A percentile compares a stretch with the other conserved stretches of the same genome.
phyloP scores from a whole-genome alignment of 2,329 filamentous ascomycete genomes.

The Zalaria sp. region DNA sequence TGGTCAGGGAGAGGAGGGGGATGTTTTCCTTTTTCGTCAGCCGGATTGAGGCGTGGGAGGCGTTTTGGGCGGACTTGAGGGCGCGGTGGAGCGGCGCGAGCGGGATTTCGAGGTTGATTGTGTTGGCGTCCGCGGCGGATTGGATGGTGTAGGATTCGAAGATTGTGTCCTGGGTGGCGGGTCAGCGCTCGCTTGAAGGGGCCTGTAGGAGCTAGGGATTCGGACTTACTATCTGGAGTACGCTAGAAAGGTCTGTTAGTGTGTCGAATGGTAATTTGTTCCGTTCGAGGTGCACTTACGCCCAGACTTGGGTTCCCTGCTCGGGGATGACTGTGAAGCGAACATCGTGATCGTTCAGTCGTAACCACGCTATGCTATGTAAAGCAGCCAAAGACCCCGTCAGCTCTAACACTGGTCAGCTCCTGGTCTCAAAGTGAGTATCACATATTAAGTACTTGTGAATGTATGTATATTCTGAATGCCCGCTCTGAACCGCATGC shows the following conservation, averaged over 20 bases:
- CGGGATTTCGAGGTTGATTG: constrained; percentile 92
- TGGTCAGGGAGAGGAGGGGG: constrained; percentile 78
- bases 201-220: background rate
- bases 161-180: constrained; percentile 49
- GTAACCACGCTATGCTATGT: constrained; percentile 81
- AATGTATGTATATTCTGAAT: constrained; percentile 38
- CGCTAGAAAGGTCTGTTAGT: constrained; percentile 13
- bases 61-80: constrained; percentile 75
- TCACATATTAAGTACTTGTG: constrained; percentile 27
- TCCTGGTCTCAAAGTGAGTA: background rate
- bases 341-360: constrained; percentile 71
- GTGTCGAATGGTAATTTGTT: background rate
- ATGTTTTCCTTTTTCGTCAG: constrained; percentile 86
- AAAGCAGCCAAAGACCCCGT: constrained; percentile 48
- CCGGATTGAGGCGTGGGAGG: constrained; percentile 68
- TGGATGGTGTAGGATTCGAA: constrained; percentile 78
- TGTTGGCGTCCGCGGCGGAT: constrained; percentile 67
- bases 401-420: constrained; percentile 33
- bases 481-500: constrained; percentile 39
- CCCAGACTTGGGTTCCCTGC: constrained; percentile 92
- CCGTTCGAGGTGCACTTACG: constrained; percentile 38
- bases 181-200: constrained; percentile 7
- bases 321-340: constrained; percentile 95
- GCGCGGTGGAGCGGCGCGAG: constrained; percentile 78
- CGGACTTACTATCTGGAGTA: constrained; percentile 25